Evolutionary conservation across 495 filamentous ascomycete species (phyloP), one percentile per base, ranked within the genome.

Genomic region (Aspergillus bertholletiae): DNA sequence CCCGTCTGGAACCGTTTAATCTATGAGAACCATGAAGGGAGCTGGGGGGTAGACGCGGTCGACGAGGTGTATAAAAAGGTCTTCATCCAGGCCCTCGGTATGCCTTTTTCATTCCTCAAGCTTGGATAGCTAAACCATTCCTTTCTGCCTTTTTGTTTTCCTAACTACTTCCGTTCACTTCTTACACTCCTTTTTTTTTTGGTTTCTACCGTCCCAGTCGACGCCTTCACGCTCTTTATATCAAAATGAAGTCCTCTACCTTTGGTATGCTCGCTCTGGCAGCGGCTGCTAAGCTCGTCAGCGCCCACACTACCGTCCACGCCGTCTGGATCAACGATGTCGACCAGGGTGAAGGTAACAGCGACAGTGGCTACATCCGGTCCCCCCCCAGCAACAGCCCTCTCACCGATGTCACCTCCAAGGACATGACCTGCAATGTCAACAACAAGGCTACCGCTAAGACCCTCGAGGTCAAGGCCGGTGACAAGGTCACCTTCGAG

Each of bases 401-500:
- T 46, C 48, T 64, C 52, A 50, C 43, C 15, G 61, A 64, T 39
- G 61, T 64, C 32, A 60, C 57, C 57, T 60, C 54, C 9, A 64
- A 48, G 20, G 57, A 60, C 61, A 53, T 64, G 41, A 64, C 57
- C 49, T 64, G 61, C 55, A 64, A 64, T 53, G 57, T 64, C 37
- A 60, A 60, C 55, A 52, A 50, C 52, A 28, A 30, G 21, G 57
- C 57, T 32, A 46, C 61, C 26, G 57, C 61, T 7, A 53, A 60
- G 48, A 64, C 61, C 24, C 48, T 64, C 30, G 43, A 53, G 12
- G 61, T 64, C 54, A 51, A 55, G 50, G 48, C 54, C 32, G 61
- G 61, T n/a, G 61, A 64, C 61, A 57, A 58, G 54, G 44, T 64
- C 52, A 64, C 61, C 45, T 64, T 64, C 49, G 61, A 64, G 49